These are phyloP conservation scores for Medicago truncatula DNA, from an alignment of 306 rosid genomes.

Conservation along the genomic window DNA sequence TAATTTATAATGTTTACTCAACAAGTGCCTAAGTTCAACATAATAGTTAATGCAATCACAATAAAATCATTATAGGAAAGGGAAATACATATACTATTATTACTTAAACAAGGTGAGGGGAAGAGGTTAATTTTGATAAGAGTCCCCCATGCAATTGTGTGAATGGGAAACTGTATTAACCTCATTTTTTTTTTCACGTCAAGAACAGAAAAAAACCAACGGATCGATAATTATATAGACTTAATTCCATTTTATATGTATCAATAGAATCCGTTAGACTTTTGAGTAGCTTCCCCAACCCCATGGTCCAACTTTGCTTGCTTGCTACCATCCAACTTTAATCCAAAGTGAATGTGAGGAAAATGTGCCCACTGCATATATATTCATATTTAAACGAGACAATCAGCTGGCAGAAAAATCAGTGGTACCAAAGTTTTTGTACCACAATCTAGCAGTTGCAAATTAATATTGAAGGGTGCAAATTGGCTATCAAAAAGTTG, in stretches of 20 bases:
- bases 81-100: conserved; percentile 43
- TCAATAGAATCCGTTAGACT: conserved; percentile 71
- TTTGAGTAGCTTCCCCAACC: conserved; percentile 64
- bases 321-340: conserved; percentile 82
- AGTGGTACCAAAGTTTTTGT: not conserved
- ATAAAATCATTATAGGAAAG: conserved; percentile 38
- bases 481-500: not conserved
- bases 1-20: conserved; percentile 18
- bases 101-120: conserved; percentile 39
- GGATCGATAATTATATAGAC: conserved; percentile 41
- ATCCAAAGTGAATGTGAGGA: conserved; percentile 95
- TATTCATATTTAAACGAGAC: not conserved
- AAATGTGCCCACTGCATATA: conserved; percentile 97
- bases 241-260: conserved; percentile 32
- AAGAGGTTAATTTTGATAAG: conserved; percentile 43
- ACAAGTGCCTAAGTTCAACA: conserved; percentile 48
- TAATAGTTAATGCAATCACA: conserved; percentile 49
- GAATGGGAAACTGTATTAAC: conserved; percentile 56
- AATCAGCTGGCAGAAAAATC: conserved; percentile 10
- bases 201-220: conserved; percentile 42
- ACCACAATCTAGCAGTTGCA: not conserved
- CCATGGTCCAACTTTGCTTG: conserved; percentile 72
- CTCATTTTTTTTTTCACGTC: conserved; percentile 46
- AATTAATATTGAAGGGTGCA: not conserved
- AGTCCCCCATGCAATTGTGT: conserved; percentile 41